These are phyloP conservation scores for Simplicillium sp. DNA, from an alignment of 2,329 filamentous ascomycete species.

Conservation along the genomic window DNA sequence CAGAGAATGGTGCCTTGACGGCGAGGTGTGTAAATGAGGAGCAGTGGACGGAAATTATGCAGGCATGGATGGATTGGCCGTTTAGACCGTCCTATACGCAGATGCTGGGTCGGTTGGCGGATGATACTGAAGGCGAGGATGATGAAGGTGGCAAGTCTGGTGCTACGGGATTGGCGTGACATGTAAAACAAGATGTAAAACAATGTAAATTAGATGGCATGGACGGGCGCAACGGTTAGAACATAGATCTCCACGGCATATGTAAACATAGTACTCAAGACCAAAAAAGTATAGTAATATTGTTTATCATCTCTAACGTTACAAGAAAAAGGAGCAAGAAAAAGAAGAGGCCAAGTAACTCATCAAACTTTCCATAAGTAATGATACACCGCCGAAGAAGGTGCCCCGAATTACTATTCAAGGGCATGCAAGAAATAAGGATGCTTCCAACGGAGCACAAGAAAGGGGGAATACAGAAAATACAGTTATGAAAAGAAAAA, in stretches of 20 bases:
- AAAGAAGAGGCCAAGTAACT: too few relatives aligned
- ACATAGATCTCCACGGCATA: background rate
- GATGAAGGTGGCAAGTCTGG: constrained; percentile 15
- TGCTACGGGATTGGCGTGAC: constrained; percentile 3
- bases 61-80: constrained; percentile 57
- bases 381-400: too few relatives aligned
- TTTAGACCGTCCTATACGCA: constrained; percentile 43
- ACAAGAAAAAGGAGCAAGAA: too few relatives aligned
- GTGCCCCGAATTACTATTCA: too few relatives aligned
- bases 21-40: constrained; percentile 38
- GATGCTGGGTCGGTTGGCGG: constrained; percentile 33
- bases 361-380: too few relatives aligned
- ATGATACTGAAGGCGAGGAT: constrained; percentile 14
- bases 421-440: too few relatives aligned
- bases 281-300: too few relatives aligned
- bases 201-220: background rate
- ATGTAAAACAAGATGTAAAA: background rate
- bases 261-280: too few relatives aligned
- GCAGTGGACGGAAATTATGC: constrained; percentile 49
- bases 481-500: too few relatives aligned
- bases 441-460: too few relatives aligned
- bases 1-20: constrained; percentile 29
- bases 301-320: too few relatives aligned
- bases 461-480: too few relatives aligned
- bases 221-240: background rate